Evolutionary conservation across 257 asterid species (phyloP).

Genomic region (Solanum paucissectum): DNA sequence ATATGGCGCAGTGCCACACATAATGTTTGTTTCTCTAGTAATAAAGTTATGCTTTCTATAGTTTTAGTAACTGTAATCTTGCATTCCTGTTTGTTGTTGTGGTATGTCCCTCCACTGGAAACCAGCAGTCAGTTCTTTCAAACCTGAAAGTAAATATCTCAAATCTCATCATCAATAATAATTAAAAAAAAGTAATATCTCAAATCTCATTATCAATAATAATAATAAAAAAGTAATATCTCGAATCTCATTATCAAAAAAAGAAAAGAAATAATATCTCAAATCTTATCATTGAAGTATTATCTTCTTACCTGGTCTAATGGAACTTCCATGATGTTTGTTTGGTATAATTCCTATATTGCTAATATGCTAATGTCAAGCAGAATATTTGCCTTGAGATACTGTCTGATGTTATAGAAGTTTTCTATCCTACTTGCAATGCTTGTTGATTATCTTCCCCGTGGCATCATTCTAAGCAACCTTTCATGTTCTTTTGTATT

Average conservation of each 20-base stretch:
- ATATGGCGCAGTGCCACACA: not conserved
- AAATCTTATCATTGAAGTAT: not conserved
- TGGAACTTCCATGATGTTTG: not conserved
- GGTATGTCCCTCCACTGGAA: not conserved
- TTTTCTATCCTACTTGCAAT: not conserved
- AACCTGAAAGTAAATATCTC: not conserved
- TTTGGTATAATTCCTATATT: not conserved
- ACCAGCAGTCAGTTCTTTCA: not conserved
- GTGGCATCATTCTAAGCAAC: not conserved
- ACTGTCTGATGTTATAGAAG: not conserved
- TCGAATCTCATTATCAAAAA: not conserved
- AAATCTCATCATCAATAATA: not conserved
- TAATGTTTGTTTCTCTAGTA: not conserved
- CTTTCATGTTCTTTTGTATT: not conserved
- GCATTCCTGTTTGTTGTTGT: not conserved
- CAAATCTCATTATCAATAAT: not conserved
- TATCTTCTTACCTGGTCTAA: not conserved
- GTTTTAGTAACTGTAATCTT: not conserved
- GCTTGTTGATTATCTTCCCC: not conserved
- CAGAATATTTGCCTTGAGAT: not conserved
- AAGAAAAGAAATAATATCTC: not conserved
- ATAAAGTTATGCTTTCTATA: not conserved
- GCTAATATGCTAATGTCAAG: not conserved
- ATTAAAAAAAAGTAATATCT: not conserved
- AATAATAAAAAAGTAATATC: not conserved